Evolutionary conservation across 2,329 filamentous ascomycete genomes (phyloP), one percentile per base, ranked within the genome.

Genomic region (Didymella keratinophila): DNA sequence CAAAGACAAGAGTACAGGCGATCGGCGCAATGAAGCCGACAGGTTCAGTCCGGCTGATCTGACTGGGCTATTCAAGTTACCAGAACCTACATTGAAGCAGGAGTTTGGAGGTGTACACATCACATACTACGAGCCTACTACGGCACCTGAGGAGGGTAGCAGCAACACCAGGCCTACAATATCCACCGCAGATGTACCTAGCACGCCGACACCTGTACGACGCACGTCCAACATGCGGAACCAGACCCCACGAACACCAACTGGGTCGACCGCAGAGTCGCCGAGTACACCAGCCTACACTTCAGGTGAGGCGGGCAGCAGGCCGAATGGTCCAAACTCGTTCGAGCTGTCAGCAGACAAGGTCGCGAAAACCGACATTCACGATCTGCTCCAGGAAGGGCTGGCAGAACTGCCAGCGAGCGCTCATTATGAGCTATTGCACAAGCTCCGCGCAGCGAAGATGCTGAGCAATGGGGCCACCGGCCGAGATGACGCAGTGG

Each of bases 101-200:
- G 88, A 90, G 55, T 96, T 92, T 89, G 91, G 90, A 21, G 87
- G 90, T 71, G 84, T 98, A 47, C 89, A 88, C 68, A 79, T 98
- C 51, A 86, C 87, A 20, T 98, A 96, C 77, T 97, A 97, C 69
- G 77, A 81, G 51, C 72, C 78, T 20, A 68, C 78, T n/a, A 57
- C 76, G 49, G 58, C 69, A 41, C 45, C 69, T 25, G 67, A 70
- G 23, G 74, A 76, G 37, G 61, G 39, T 20, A 36, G 52, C 45
- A 45, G 27, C 43, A 58, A 43, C 27, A 61, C 44, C 25, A 72
- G 62, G 52, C 53, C 64, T 21, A 36, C 56, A 18, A 56, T 64
- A 12, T 46, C 65, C 50, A 50, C 48, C n/a, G 61, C 61, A n/a
- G 79, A 74, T 43, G 77, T 81, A 45, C 90, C 90, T 1, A 79